Base-by-base conservation (phyloP, 306 rosid species). In the Cicer pinnatifidum region DNA sequence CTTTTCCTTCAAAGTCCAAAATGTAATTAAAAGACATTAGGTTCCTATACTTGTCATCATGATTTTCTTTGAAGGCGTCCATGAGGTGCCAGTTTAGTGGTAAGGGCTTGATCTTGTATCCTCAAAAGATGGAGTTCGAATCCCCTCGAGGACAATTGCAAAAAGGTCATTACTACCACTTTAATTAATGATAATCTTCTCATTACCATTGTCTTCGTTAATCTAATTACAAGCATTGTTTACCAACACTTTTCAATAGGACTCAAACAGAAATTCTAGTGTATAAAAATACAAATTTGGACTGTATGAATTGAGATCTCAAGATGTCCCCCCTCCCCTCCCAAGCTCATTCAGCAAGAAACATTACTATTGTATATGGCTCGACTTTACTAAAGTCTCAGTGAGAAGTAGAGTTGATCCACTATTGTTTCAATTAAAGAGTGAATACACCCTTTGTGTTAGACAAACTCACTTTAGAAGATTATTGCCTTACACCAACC, bases 401-500 rank as follows among this genome's bases (percentile, higher is more conserved):
- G 2, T 1, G 19, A 53, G 62, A 35, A 51, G 15, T 16, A 53
- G 13, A 53, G 11, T 10, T 20, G 9, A 39, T 71, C 19, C 10
- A 38, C 6, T 28, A 28, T 28, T 28, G 35, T 28, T 28, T 28
- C 37, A 52, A 52, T 38, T 52, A 5, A 70, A 70, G 6, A 8
- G 59, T 7, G 11, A 3, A 70, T 9, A 11, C 46, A 69, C 8
- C 17, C 75, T 52, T 15, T 9, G 11, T 33, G 33, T 5, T 15
- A 33, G 17, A 59, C 43, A 11, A 59, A 59, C 4, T 59, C 17
- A 28, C 9, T 33, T 61, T 39, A 38, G 23, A 61, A 41, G 40
- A 76, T 40, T 8, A 37, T 40, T 75, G 58, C 48, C 48, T 75
- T 17, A 61, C 70, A 68, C 37, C 71, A 37, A 43, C 5, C 50